These are phyloP conservation scores for Lolium multiflorum DNA, from an alignment of 176 grass and related monocot genomes.

Conservation along the genomic window DNA sequence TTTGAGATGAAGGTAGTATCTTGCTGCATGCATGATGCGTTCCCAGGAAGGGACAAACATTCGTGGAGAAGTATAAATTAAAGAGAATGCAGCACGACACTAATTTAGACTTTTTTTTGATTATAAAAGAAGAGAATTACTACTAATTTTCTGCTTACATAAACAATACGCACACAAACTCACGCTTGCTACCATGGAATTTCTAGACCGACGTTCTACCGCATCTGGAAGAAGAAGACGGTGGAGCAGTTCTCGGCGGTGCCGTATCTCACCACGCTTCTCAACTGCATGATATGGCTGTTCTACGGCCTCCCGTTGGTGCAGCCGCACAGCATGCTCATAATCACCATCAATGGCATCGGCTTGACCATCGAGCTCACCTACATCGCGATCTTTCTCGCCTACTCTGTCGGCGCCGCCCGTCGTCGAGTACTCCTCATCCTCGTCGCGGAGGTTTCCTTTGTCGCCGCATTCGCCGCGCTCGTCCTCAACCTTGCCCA, in stretches of 20 bases:
- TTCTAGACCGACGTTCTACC: conserved; percentile 78
- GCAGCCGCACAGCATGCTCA: conserved; percentile 91
- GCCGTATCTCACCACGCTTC: conserved; percentile 87
- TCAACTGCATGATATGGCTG: conserved; percentile 99
- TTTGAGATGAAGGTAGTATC: no score
- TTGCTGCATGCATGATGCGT: no score
- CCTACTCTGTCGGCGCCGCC: conserved; percentile 58
- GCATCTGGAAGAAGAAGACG: conserved; percentile 32
- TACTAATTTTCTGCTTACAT: no score
- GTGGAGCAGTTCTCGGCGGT: conserved; percentile 93
- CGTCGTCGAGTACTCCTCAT: conserved; percentile 62
- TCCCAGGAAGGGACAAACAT: no score
- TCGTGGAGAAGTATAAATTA: no score
- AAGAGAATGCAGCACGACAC: no score
- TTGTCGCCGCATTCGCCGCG: conserved; percentile 57
- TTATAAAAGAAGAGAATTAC: no score
- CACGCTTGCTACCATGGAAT: background rate
- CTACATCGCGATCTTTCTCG: conserved; percentile 79
- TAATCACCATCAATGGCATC: conserved; percentile 95
- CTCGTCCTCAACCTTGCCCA: conserved; percentile 69
- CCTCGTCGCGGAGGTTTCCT: conserved; percentile 61
- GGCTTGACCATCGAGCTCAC: conserved; percentile 81
- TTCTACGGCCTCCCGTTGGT: conserved; percentile 82
- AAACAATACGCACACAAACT: no score
- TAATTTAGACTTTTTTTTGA: no score